Conservation (phyloP, 495 filamentous ascomycete genomes). For the Aspergillus sparsus region DNA sequence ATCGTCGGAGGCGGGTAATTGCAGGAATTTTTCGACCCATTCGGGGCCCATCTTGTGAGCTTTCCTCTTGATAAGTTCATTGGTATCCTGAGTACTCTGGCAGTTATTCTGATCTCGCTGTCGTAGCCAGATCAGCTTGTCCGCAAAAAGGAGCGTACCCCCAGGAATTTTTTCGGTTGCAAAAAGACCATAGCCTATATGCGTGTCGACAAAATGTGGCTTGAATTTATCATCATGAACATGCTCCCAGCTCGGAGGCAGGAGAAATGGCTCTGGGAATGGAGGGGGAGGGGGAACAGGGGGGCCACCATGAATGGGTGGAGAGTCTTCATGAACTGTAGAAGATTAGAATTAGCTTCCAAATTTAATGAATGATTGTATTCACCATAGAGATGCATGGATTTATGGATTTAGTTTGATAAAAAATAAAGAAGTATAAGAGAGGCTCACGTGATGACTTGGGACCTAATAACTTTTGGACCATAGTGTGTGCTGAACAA, state of each 20-base stretch:
- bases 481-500: not conserved
- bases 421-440: not conserved
- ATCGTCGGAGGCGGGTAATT: not conserved
- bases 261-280: not conserved
- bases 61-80: slow-evolving; percentile 9
- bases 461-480: slow-evolving; percentile 22
- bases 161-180: slow-evolving; percentile 13
- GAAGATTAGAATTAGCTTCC: not conserved
- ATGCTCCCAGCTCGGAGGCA: not conserved
- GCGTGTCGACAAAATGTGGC: slow-evolving; percentile 5
- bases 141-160: slow-evolving; percentile 16
- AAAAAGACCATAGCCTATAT: slow-evolving; percentile 13
- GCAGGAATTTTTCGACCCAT: slow-evolving; percentile 16
- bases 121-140: slow-evolving; percentile 5
- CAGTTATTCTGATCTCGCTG: not conserved
- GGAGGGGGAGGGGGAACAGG: not conserved
- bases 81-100: not conserved
- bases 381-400: not conserved
- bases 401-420: not conserved
- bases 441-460: slow-evolving; percentile 20
- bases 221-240: slow-evolving; percentile 2
- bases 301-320: not conserved
- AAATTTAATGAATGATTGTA: not conserved
- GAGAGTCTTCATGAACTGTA: not conserved
- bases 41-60: slow-evolving; percentile 15